Percentiles rank a stretch among this genome's conserved stretches.
Evolutionary conservation across 2,329 filamentous ascomycete species (phyloP).

Genomic region (Xylaria sp.): DNA sequence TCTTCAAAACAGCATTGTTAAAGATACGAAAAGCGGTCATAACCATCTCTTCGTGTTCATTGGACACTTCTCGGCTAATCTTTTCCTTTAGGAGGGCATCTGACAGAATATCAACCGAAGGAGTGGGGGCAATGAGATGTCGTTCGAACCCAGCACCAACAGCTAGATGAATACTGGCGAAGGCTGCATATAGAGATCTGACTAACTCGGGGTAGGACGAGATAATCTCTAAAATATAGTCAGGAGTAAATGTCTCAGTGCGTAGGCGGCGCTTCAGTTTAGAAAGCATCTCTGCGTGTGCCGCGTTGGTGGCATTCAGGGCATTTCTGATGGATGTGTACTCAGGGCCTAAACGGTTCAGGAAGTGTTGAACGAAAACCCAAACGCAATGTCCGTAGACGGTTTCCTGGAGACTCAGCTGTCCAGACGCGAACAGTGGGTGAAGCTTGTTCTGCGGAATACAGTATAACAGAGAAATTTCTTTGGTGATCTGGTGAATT

Average conservation of each 20-base stretch:
- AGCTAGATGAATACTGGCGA: conserved; percentile 84
- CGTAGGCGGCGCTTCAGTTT: conserved; percentile 96
- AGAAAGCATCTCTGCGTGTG: conserved; percentile 85
- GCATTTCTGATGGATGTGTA: conserved; percentile 87
- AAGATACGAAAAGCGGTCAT: conserved; percentile 97
- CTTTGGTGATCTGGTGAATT: conserved; percentile 99
- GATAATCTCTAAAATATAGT: conserved; percentile 98
- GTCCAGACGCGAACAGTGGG: conserved; percentile 83
- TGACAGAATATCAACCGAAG: conserved; percentile 74
- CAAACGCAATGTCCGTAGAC: conserved; percentile 97
- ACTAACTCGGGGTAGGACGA: conserved; percentile 88
- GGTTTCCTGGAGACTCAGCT: conserved; percentile 92
- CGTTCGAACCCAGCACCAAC: conserved; percentile 63
- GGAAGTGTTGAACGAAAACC: conserved; percentile 97
- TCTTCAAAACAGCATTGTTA: conserved; percentile 93
- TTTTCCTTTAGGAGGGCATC: conserved; percentile 78
- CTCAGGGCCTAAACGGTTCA: conserved; percentile 92
- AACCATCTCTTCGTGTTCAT: conserved; percentile 97
- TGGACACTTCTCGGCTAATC: conserved; percentile 82
- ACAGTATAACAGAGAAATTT: conserved; percentile 96
- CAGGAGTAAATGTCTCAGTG: conserved; percentile 96
- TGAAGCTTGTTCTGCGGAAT: conserved; percentile 98
- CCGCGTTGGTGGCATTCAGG: conserved; percentile 81
- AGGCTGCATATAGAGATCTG: conserved; percentile 87
- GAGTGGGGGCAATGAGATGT: conserved; percentile 63